phyloP scores from a whole-genome alignment of 441 rosid species.

The Croton setiger region DNA sequence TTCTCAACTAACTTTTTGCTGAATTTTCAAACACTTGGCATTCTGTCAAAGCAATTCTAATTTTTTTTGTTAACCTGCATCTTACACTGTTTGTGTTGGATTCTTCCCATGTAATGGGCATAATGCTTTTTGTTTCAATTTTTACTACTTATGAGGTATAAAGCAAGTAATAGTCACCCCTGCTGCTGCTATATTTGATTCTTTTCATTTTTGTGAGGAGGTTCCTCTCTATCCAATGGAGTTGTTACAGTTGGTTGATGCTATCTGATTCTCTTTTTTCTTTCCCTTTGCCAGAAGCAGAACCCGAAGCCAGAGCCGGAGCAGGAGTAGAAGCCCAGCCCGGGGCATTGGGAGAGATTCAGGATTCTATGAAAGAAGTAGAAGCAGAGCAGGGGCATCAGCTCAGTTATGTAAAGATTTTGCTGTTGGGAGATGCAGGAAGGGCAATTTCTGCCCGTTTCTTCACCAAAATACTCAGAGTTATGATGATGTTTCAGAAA shows the following conservation, averaged over 20 bases:
- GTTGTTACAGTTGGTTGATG: conserved; percentile 1
- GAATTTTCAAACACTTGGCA: not conserved
- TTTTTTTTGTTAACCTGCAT: not conserved
- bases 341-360: conserved; percentile 61
- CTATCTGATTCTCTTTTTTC: not conserved
- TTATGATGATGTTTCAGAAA: conserved; percentile 56
- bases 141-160: not conserved
- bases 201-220: not conserved
- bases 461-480: conserved; percentile 45
- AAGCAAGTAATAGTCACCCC: not conserved
- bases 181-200: not conserved
- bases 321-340: conserved; percentile 76
- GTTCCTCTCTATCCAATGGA: not conserved
- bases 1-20: not conserved
- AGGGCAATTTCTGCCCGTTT: conserved; percentile 57
- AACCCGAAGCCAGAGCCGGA: conserved; percentile 61
- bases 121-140: not conserved
- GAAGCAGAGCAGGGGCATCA: conserved; percentile 52
- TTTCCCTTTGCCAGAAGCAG: conserved; percentile 39
- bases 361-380: conserved; percentile 53
- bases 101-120: conserved; percentile 1
- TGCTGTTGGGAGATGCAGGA: conserved; percentile 73
- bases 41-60: not conserved
- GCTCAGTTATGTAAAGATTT: conserved; percentile 61
- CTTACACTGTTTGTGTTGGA: not conserved